Evolutionary conservation across 2,329 filamentous ascomycete genomes (phyloP).

Genomic region (Verticillium isaacii): DNA sequence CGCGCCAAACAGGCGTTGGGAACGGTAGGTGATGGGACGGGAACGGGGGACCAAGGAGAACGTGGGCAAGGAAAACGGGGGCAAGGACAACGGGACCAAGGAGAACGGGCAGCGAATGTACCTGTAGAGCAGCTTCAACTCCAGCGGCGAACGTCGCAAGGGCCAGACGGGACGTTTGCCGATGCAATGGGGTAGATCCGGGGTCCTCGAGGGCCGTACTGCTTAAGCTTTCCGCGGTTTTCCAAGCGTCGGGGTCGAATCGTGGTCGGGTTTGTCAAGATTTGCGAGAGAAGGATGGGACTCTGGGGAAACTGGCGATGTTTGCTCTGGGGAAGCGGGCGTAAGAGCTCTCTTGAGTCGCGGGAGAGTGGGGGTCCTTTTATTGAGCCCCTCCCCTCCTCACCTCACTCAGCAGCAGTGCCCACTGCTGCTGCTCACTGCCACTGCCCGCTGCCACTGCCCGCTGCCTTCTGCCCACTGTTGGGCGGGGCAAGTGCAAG

Average conservation of each 20-base stretch:
- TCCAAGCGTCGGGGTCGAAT: neutral
- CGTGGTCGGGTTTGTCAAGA: neutral
- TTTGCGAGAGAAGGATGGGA: slow-evolving; percentile 1
- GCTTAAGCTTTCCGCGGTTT: neutral
- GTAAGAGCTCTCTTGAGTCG: slow-evolving; percentile 1
- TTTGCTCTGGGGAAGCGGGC: slow-evolving; percentile 4
- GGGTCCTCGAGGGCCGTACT: neutral
- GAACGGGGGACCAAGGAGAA: neutral
- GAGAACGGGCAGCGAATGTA: neutral
- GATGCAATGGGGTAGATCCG: neutral
- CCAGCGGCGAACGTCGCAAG: neutral
- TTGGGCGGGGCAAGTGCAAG: too few relatives aligned
- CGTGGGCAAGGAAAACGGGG: neutral
- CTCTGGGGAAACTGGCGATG: slow-evolving; percentile 1
- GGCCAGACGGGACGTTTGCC: neutral
- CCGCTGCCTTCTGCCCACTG: too few relatives aligned
- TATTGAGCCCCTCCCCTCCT: neutral
- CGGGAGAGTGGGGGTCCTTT: slow-evolving; percentile 5
- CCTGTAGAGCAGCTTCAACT: neutral
- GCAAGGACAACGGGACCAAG: neutral
- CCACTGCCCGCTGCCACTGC: neutral
- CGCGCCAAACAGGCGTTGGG: too few relatives aligned
- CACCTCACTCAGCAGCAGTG: neutral
- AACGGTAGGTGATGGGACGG: neutral
- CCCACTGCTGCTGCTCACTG: neutral